These are phyloP conservation scores for Alternaria alternata DNA, from an alignment of 2,329 filamentous ascomycete species.

Conservation along the genomic window DNA sequence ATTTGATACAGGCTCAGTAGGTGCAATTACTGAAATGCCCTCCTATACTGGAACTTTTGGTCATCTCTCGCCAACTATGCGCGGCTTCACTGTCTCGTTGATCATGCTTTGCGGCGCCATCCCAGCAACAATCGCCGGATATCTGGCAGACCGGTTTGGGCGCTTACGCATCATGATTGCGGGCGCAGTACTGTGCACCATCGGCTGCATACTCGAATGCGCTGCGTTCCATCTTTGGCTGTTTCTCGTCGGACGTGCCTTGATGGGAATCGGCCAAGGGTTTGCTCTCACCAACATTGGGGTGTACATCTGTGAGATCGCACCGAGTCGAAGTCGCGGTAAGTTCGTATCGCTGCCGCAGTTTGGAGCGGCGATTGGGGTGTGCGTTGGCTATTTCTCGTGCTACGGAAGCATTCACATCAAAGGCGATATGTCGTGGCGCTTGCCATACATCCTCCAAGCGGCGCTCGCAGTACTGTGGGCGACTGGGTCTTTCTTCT, in stretches of 20 bases:
- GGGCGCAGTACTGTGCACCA: background rate
- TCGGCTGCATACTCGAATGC: background rate
- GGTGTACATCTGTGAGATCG: background rate
- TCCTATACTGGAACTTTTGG: background rate
- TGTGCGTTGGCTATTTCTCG: background rate
- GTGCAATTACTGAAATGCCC: background rate
- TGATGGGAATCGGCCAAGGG: background rate
- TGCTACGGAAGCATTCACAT: background rate
- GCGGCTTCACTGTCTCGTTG: background rate
- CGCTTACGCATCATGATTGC: background rate
- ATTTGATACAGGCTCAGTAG: background rate
- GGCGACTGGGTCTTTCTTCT: background rate
- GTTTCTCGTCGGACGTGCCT: background rate
- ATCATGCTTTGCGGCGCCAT: background rate
- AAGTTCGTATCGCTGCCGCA: background rate
- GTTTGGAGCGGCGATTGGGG: background rate
- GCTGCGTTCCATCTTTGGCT: background rate
- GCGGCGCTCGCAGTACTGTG: background rate
- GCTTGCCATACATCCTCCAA: background rate
- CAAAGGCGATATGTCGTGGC: background rate
- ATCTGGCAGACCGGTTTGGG: background rate
- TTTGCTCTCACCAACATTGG: background rate
- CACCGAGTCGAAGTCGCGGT: background rate
- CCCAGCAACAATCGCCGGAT: background rate
- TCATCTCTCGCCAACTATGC: background rate